Evolutionary conservation across 2,329 filamentous ascomycete genomes (phyloP), one percentile per base, ranked within the genome.

Genomic region (Ophiostoma sp.): DNA sequence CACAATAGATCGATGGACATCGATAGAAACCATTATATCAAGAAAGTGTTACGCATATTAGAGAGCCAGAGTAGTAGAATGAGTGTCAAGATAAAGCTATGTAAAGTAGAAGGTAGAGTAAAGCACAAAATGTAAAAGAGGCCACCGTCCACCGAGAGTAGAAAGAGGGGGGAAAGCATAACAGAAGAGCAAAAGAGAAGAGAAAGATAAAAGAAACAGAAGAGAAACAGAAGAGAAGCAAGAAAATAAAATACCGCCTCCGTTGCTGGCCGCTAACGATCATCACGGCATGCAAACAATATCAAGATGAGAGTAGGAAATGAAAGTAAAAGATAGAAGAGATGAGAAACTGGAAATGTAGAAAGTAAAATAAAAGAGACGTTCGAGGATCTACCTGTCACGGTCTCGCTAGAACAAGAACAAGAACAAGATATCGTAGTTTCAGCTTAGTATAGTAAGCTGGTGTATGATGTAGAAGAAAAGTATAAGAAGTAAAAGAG

Each of bases 401-500:
- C 57, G 15, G 13, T 13, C 57, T 62, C 57, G 27, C 27, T 33
- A 62, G 57, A 62, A 62, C 44, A n/a, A 20, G 57, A 62, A 62
- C 17, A 20, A n/a, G 17, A 48, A 48, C 27, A 57, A 57, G 23
- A 57, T 57, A 57, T 57, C 52, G 52, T 62, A 33, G 57, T 62
- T 62, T 62, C 57, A 62, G 17, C 57, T 62, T 62, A 27, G 57
- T 62, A 62, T 33, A 33, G 11, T 33, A 33, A 62, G 57, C 57
- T 62, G 57, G 8, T 17, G 44, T 17, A 52, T 33, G 23, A 48
- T 48, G 15, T 20, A 48, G 44, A 48, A 35, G 5, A 33, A 35
- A 27, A 57, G 23, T 7, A 57, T 33, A 10, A 31, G 52, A 54
- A 54, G n/a, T 36, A 11, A 36, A 36, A 64, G 20, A 13, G 41